These are phyloP conservation scores for Microcos paniculata DNA, from an alignment of 345 rosid species.

Conservation along the genomic window DNA sequence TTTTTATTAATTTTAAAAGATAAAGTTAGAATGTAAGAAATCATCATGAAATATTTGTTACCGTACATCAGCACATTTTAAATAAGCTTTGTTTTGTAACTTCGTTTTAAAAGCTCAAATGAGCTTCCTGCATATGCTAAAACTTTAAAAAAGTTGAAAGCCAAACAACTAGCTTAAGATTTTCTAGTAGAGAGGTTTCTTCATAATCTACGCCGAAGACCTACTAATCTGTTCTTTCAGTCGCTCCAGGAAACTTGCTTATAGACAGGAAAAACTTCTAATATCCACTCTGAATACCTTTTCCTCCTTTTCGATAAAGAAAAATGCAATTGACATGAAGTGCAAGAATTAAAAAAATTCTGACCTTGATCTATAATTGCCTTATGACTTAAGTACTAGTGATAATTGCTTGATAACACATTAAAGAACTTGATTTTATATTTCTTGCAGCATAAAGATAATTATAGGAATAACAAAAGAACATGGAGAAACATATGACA, in stretches of 20 bases:
- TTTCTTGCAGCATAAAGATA: background rate
- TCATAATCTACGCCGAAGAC: no score
- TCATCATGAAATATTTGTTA: no score
- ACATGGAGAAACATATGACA: background rate
- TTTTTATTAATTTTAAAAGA: no score
- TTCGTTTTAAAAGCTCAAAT: no score
- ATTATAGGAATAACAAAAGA: background rate
- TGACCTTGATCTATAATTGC: background rate
- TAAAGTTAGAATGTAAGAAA: no score
- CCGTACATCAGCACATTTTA: no score
- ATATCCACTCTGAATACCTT: background rate
- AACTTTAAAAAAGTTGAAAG: no score
- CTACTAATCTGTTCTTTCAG: no score
- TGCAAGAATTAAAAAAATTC: no score
- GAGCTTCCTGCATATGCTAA: no score
- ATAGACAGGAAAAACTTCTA: background rate
- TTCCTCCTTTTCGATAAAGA: background rate
- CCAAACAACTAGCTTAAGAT: no score
- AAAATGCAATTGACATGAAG: background rate
- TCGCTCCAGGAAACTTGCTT: background rate
- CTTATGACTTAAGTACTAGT: background rate
- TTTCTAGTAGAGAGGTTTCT: no score
- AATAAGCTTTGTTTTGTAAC: background rate
- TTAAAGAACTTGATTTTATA: background rate
- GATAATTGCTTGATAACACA: background rate